Base-by-base conservation (phyloP, 2,329 filamentous ascomycete genomes). In the Emergomyces orientalis region DNA sequence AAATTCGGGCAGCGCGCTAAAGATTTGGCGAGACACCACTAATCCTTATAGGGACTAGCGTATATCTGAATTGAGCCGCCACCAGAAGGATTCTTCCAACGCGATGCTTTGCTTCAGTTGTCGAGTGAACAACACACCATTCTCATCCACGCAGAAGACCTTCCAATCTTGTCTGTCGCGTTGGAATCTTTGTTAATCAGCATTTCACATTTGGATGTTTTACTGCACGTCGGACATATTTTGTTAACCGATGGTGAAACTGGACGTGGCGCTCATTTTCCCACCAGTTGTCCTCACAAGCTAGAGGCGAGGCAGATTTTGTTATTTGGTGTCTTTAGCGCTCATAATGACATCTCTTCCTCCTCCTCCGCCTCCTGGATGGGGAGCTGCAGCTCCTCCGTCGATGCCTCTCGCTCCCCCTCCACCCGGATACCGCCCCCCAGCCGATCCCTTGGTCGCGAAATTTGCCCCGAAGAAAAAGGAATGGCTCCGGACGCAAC, bases 391-490 rank as follows among this genome's bases (percentile, higher is more conserved):
- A 65, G 78, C 79, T 67, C 79, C 81, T 69, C 80, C 80, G 60
- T 79, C 80, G 8, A 78, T 82, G 71, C 78, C 80, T 65, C 70
- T 81, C 71, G 80, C 89, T 61, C 91, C 92, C 66, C 91, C 91
- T 61, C 91, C 92, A 30, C 91, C 91, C 32, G 91, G 91, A 49
- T 95, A 91, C 75, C 86, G 86, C 66, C 91, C 91, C 52, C 85
- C 88, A 30, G 83, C 86, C 68, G 88, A 97, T 73, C 88, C 91
- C 54, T 90, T 92, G 68, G 83, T 90, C 71, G 91, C 91, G 60
- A 99, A 99, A 79, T 96, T 97, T 72, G 90, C 92, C 63, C 90
- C 97, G 77, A 99, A 97, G 84, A 99, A 97, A 84, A 96, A 91
- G 75, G 92, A 97, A 87, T 99, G 95, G 95, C 82, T 97, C 71